Percentiles rank a stretch among this genome's conserved stretches.
phyloP scores from a whole-genome alignment of 371 early-diverging fungal genomes.

The Circinella umbellata region DNA sequence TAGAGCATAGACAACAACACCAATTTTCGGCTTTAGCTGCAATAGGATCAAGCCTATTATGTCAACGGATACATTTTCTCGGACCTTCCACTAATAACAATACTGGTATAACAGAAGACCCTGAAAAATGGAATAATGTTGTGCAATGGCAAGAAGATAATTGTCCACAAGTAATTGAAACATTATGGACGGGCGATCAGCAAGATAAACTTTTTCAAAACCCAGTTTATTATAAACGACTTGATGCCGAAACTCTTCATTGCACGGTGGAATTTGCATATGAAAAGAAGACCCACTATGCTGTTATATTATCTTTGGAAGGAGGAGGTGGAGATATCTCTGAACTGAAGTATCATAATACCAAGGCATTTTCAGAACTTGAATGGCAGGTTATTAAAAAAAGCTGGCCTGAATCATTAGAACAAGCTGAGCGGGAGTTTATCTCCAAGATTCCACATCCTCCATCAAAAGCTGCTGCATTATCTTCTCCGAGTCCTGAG shows the following conservation, averaged over 20 bases:
- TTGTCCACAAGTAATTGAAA: constrained; percentile 39
- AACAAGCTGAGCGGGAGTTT: constrained; percentile 47
- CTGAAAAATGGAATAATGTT: constrained; percentile 32
- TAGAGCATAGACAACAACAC: constrained; percentile 42
- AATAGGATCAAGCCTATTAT: constrained; percentile 36
- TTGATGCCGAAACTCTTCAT: constrained; percentile 46
- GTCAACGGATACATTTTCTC: constrained; percentile 42
- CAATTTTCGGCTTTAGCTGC: constrained; percentile 36
- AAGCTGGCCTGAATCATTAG: constrained; percentile 36
- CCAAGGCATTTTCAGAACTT: constrained; percentile 34
- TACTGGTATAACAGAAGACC: constrained; percentile 3
- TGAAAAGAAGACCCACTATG: constrained; percentile 31
- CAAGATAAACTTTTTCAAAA: constrained; percentile 34
- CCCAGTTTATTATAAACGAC: constrained; percentile 49
- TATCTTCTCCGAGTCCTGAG: constrained; percentile 18
- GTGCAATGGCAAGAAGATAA: constrained; percentile 51
- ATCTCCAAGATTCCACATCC: constrained; percentile 34
- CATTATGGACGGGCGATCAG: constrained; percentile 27
- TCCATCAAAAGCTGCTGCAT: constrained; percentile 14
- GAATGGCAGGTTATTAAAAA: constrained; percentile 43
- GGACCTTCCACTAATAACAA: constrained; percentile 5
- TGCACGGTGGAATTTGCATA: constrained; percentile 44
- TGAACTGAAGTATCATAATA: constrained; percentile 53
- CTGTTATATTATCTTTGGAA: constrained; percentile 38
- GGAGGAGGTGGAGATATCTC: constrained; percentile 37